These are phyloP conservation scores for Peribolospora kevripleyi DNA, from an alignment of 768 basidiomycete species.

Conservation along the genomic window DNA sequence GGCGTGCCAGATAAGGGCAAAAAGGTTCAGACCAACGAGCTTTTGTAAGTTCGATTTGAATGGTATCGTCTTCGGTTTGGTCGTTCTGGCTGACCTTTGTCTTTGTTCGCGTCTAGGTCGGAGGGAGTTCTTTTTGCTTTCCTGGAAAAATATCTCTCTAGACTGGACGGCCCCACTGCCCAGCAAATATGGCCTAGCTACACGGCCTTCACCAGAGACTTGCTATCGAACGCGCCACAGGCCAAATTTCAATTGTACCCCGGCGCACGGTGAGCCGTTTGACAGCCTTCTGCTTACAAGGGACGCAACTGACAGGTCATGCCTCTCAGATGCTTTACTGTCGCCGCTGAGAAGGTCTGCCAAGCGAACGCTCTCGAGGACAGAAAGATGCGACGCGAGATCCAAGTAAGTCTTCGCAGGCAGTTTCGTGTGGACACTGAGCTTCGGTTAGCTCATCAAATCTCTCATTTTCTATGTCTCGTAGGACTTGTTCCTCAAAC, in stretches of 20 bases:
- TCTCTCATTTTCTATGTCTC: background rate
- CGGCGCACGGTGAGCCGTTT: slow-evolving; percentile 35
- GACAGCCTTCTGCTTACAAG: slow-evolving; percentile 3
- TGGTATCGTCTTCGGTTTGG: background rate
- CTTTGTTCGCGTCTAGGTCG: slow-evolving; percentile 24
- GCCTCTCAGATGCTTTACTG: slow-evolving; percentile 38
- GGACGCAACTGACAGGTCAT: background rate
- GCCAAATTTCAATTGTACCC: slow-evolving; percentile 49
- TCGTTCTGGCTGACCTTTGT: background rate
- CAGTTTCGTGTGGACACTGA: too few relatives aligned
- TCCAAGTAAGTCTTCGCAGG: slow-evolving; percentile 32
- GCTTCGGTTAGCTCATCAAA: background rate
- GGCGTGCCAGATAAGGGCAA: too few relatives aligned
- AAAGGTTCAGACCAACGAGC: too few relatives aligned
- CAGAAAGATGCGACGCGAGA: slow-evolving; percentile 56
- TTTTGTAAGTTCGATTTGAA: background rate
- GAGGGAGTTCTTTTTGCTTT: slow-evolving; percentile 58
- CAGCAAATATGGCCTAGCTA: slow-evolving; percentile 75
- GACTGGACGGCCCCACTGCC: slow-evolving; percentile 71
- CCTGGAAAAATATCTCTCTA: slow-evolving; percentile 57
- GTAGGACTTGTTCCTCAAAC: slow-evolving; percentile 60
- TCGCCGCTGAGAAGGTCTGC: slow-evolving; percentile 54
- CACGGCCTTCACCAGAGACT: slow-evolving; percentile 51
- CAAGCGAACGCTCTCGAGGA: slow-evolving; percentile 86
- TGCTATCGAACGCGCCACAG: slow-evolving; percentile 38